Evolutionary conservation across 192 early-diverging fungal species (phyloP).

Genomic region (Chytriomyces sp.): DNA sequence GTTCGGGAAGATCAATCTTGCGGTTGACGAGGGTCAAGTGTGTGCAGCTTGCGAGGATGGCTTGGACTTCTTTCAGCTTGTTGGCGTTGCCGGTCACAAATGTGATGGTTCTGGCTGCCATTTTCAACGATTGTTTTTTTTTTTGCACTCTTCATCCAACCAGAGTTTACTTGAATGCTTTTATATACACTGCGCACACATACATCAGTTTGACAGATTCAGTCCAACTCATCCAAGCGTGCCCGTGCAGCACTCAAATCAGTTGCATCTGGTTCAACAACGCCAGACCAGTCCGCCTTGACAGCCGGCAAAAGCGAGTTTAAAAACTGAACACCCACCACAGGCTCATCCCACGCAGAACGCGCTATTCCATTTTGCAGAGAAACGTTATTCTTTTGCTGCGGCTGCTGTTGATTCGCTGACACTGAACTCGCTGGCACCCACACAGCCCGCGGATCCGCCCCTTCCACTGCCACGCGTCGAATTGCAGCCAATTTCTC

Average conservation of each 20-base stretch:
- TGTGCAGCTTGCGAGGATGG: conserved; percentile 62
- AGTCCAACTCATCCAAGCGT: too few species aligned
- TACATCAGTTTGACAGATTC: too few species aligned
- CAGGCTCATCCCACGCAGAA: conserved; percentile 23
- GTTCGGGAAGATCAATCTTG: conserved; percentile 87
- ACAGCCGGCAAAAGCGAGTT: too few species aligned
- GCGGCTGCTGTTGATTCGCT: neutral
- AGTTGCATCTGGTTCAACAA: too few species aligned
- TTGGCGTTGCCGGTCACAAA: conserved; percentile 98
- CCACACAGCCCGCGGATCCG: neutral
- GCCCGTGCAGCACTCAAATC: too few species aligned
- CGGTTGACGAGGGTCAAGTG: conserved; percentile 70
- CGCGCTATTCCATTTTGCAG: too few species aligned
- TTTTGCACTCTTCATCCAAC: neutral
- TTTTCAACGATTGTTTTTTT: neutral
- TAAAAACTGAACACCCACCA: conserved; percentile 29
- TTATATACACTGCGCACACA: too few species aligned
- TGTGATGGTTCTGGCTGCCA: conserved; percentile 46
- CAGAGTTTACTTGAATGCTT: too few species aligned
- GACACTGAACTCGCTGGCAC: neutral
- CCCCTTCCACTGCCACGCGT: neutral
- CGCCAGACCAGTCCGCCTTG: too few species aligned
- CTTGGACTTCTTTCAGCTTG: conserved; percentile 89
- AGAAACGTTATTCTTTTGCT: too few species aligned
- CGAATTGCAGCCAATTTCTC: neutral